These are phyloP conservation scores for Erodium maritimum DNA, from an alignment of 345 rosid species.

Conservation along the genomic window DNA sequence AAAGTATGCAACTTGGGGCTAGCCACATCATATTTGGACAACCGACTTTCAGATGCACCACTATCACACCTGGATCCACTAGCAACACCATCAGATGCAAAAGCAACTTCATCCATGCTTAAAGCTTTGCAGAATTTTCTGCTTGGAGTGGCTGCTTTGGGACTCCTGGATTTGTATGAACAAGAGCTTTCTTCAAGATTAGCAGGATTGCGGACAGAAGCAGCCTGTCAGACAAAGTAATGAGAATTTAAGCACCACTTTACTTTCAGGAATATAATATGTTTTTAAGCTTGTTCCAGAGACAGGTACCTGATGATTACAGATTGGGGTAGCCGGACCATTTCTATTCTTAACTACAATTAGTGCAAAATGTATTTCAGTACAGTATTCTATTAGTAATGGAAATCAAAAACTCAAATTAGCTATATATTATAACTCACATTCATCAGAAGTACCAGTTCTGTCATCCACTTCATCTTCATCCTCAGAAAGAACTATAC, in stretches of 20 bases:
- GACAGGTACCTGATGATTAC: constrained; percentile 23
- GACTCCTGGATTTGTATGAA: constrained; percentile 38
- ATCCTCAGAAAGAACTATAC: constrained; percentile 74
- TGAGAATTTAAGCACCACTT: constrained; percentile 3
- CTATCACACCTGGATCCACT: constrained; percentile 39
- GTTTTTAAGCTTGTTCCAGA: constrained; percentile 1
- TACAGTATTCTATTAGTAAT: constrained; percentile 6
- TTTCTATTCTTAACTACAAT: constrained; percentile 24
- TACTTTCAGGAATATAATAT: constrained; percentile 6
- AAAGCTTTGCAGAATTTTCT: constrained; percentile 27
- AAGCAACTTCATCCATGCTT: constrained; percentile 20
- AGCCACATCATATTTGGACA: constrained; percentile 20
- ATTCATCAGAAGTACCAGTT: constrained; percentile 43
- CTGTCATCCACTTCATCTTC: constrained; percentile 50
- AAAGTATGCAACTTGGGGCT: constrained; percentile 29
- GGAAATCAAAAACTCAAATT: constrained; percentile 4
- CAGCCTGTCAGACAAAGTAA: constrained; percentile 26
- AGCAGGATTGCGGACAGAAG: constrained; percentile 19
- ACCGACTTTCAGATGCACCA: constrained; percentile 29
- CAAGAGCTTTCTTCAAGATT: constrained; percentile 61
- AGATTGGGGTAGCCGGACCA: constrained; percentile 7
- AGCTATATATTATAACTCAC: constrained; percentile 21
- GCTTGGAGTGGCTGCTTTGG: constrained; percentile 23
- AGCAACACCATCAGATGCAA: constrained; percentile 26
- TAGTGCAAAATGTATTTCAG: constrained; percentile 10